Evolutionary conservation across 2,329 filamentous ascomycete genomes (phyloP), one percentile per base, ranked within the genome.

Genomic region (Aureobasidium subglaciale): DNA sequence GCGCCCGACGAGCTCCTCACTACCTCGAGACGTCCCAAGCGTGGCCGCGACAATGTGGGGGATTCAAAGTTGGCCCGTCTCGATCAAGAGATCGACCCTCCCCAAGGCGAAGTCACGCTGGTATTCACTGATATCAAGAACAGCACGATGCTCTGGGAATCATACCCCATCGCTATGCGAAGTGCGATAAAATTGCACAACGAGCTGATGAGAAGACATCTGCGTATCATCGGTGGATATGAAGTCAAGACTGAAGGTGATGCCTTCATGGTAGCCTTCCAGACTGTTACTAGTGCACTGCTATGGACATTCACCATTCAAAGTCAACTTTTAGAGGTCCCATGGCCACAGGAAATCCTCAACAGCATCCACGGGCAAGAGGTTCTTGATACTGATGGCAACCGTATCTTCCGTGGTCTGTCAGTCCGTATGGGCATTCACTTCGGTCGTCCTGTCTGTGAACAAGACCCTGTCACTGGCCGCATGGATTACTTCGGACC

Each of bases 211-310:
- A 87, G 93, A 62, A 83, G 93, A 56, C 92, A 97, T 68, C 76
- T 99, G 63, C 85, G 93, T 49, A 86, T 91, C 60, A 95, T 96
- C 63, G 93, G 93, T 66, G 93, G 93, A 1, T 99, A 96, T 67
- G 93, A 99, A 73, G 93, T 99, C 71, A 99, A 99, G 78, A 99
- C 93, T 16, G 93, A 99, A 88, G 93, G 93, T 63, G 93, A 99
- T 72, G 93, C 93, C 8, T 99, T 99, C 67, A 97, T 99, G 91
- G 93, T 99, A 29, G 95, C 92, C 9, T 99, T 99, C 71, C 89
- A 91, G 1, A 97, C 93, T 0, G 90, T 93, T 2, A 97, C 93
- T 1, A 93, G 91, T 8, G 93, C 93, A 5, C 75, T 99, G 46
- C 79, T 99, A 7, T 99, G 93, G 93, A 95, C 87, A 64, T 99